These are phyloP conservation scores for Nakazawaea ernobii DNA, from an alignment of 805 yeast genomes.

Conservation along the genomic window DNA sequence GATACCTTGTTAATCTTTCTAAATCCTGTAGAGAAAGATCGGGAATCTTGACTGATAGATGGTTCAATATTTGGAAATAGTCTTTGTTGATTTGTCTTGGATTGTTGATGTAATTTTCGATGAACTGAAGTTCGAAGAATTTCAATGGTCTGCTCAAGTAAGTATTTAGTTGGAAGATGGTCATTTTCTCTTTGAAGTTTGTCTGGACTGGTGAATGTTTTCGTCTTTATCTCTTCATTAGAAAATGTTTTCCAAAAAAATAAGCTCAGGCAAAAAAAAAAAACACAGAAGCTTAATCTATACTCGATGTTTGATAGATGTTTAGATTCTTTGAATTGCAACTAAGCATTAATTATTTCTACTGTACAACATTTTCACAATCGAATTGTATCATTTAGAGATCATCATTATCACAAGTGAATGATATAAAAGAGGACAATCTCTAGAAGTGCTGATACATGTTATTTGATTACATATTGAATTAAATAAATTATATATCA, in stretches of 20 bases:
- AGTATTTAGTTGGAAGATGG: slow-evolving; percentile 3
- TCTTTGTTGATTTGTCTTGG: slow-evolving; percentile 5
- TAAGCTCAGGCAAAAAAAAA: too few species aligned
- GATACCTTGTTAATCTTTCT: not conserved
- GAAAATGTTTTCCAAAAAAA: not conserved
- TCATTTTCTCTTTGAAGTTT: not conserved
- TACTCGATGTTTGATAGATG: too few species aligned
- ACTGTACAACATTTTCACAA: too few species aligned
- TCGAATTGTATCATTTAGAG: too few species aligned
- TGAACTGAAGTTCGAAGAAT: slow-evolving; percentile 8
- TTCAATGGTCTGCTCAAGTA: slow-evolving; percentile 4
- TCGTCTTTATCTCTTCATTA: not conserved
- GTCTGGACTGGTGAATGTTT: not conserved
- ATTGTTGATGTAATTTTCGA: slow-evolving; percentile 8
- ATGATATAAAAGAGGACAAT: too few species aligned
- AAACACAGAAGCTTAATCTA: too few species aligned
- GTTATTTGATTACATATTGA: too few species aligned
- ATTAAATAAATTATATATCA: too few species aligned
- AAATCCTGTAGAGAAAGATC: slow-evolving; percentile 1
- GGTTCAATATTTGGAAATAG: slow-evolving; percentile 3
- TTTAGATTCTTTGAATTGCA: too few species aligned
- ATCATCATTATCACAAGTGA: too few species aligned
- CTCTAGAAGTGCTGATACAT: too few species aligned
- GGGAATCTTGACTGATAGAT: not conserved
- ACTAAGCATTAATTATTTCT: too few species aligned